Percentiles rank a stretch among this genome's conserved stretches.
These are phyloP conservation scores for Populus euphratica DNA, from an alignment of 345 rosid genomes.

Conservation along the genomic window DNA sequence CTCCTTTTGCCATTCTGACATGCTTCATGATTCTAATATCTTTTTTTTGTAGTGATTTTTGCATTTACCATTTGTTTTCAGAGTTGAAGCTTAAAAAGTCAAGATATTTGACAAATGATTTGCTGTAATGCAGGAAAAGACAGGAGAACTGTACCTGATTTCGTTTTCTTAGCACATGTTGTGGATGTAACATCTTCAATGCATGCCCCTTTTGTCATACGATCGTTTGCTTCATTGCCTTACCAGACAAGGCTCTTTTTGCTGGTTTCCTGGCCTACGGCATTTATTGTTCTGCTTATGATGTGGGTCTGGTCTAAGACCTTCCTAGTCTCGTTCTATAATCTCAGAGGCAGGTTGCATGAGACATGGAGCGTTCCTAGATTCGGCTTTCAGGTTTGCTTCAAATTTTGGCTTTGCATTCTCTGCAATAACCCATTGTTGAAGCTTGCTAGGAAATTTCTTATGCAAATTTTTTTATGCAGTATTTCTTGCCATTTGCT, in stretches of 20 bases:
- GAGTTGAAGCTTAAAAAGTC: not conserved
- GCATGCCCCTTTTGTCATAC: slow-evolving; percentile 63
- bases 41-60: not conserved
- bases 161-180: slow-evolving; percentile 90
- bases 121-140: slow-evolving; percentile 31
- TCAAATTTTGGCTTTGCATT: not conserved
- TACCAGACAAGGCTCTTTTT: slow-evolving; percentile 39
- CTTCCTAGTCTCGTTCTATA: slow-evolving; percentile 55
- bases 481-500: slow-evolving; percentile 98
- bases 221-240: slow-evolving; percentile 61
- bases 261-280: slow-evolving; percentile 44
- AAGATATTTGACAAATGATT: not conserved
- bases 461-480: slow-evolving; percentile 13
- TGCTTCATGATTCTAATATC: not conserved
- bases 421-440: not conserved
- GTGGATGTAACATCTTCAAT: slow-evolving; percentile 62
- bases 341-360: slow-evolving; percentile 58
- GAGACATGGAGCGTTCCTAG: slow-evolving; percentile 89
- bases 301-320: slow-evolving; percentile 83
- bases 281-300: slow-evolving; percentile 41
- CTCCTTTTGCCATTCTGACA: not conserved
- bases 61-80: not conserved
- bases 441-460: not conserved
- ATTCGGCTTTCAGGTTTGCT: slow-evolving; percentile 74
- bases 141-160: slow-evolving; percentile 62